Evolutionary conservation across 2,329 filamentous ascomycete genomes (phyloP).

Genomic region (Xylariaceae sp.): DNA sequence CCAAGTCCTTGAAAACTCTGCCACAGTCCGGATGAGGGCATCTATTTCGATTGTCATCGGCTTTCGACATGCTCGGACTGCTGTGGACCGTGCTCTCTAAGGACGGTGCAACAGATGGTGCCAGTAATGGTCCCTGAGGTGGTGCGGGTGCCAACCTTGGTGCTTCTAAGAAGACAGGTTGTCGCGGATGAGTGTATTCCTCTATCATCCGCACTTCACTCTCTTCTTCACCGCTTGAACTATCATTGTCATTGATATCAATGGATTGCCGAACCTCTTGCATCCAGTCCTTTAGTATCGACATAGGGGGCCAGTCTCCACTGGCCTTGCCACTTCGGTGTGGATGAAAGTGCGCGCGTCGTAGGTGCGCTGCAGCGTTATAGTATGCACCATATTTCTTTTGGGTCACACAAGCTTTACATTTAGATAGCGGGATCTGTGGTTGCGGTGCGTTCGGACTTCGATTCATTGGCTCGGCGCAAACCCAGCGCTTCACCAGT

Average conservation of each 20-base stretch:
- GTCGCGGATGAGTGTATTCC: conserved; percentile 45
- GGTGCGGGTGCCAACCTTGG: conserved; percentile 32
- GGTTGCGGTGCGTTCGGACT: conserved; percentile 41
- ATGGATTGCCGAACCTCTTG: conserved; percentile 51
- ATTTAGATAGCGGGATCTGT: conserved; percentile 49
- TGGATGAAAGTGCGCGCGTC: conserved; percentile 55
- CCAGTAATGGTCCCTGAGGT: conserved; percentile 28
- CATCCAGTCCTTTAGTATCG: conserved; percentile 58
- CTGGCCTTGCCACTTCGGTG: conserved; percentile 53
- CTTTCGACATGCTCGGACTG: conserved; percentile 29
- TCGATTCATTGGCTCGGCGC: conserved; percentile 45
- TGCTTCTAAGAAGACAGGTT: conserved; percentile 29
- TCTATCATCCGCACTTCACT: conserved; percentile 38
- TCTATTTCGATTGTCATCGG: conserved; percentile 39
- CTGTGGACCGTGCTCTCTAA: conserved; percentile 31
- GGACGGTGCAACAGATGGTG: conserved; percentile 30
- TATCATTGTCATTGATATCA: conserved; percentile 42
- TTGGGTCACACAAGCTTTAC: conserved; percentile 53
- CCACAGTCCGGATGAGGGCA: conserved; percentile 84
- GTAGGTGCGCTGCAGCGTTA: conserved; percentile 55
- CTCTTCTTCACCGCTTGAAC: conserved; percentile 51
- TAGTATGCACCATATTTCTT: conserved; percentile 58
- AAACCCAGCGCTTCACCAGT: conserved; percentile 53
- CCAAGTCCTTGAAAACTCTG: conserved; percentile 82
- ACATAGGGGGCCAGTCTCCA: conserved; percentile 57